These are phyloP conservation scores for Detonula confervacea DNA, from an alignment of 352 stramenopile species.

Conservation along the genomic window DNA sequence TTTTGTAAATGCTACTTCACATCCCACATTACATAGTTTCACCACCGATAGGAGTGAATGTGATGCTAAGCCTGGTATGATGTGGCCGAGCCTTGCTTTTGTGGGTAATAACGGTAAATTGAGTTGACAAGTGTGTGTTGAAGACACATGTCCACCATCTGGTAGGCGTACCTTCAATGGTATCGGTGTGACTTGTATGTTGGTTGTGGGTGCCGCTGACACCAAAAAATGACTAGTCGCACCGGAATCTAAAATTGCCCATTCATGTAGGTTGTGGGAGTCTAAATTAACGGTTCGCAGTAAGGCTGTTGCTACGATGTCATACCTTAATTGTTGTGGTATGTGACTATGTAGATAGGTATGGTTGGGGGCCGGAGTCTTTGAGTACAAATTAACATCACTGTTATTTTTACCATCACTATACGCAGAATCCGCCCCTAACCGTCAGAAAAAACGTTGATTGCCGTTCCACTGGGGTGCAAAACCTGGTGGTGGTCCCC, in stretches of 20 bases:
- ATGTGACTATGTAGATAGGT: no score
- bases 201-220: not conserved
- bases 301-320: no score
- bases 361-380: no score
- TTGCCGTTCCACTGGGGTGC: no score
- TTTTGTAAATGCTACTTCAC: slow-evolving; percentile 9
- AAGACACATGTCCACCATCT: slow-evolving; percentile 18
- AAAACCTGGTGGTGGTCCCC: no score
- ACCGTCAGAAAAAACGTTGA: no score
- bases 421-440: no score
- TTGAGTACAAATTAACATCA: no score
- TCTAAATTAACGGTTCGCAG: no score
- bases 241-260: slow-evolving; percentile 8
- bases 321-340: no score
- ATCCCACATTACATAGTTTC: slow-evolving; percentile 26
- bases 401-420: no score
- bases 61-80: slow-evolving; percentile 15
- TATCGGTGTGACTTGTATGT: not conserved
- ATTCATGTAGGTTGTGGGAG: no score
- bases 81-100: slow-evolving; percentile 5
- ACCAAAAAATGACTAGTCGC: slow-evolving; percentile 21
- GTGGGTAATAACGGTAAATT: slow-evolving; percentile 21
- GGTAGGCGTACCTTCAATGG: slow-evolving; percentile 9
- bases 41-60: slow-evolving; percentile 17
- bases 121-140: slow-evolving; percentile 35